phyloP scores from a whole-genome alignment of 1,284 basidiomycete genomes.

The Hymenochaete sp. region DNA sequence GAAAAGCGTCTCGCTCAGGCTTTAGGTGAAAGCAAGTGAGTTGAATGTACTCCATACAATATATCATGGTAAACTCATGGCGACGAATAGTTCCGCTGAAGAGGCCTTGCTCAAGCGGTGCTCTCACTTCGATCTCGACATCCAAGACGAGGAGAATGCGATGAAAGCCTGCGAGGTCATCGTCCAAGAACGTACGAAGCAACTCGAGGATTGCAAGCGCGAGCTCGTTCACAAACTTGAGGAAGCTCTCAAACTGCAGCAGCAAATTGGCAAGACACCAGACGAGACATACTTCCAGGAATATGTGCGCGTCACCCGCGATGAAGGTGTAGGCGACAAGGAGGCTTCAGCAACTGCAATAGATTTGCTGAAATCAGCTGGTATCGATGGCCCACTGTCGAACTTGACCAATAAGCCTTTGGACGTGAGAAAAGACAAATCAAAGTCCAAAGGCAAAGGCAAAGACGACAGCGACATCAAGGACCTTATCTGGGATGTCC shows the following conservation, averaged over 20 bases:
- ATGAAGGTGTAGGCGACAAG: conserved; percentile 65
- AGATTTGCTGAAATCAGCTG: conserved; percentile 53
- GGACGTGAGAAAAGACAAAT: conserved; percentile 24
- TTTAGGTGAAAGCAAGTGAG: conserved; percentile 81
- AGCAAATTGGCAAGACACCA: conserved; percentile 50
- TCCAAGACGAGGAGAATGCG: conserved; percentile 63
- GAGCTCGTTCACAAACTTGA: conserved; percentile 65
- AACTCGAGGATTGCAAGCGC: conserved; percentile 70
- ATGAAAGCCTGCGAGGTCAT: conserved; percentile 92
- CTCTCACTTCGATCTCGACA: conserved; percentile 87
- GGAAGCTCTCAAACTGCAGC: conserved; percentile 58
- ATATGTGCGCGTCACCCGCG: conserved; percentile 58
- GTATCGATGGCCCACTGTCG: conserved; percentile 33
- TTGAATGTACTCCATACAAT: conserved; percentile 16
- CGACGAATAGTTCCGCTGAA: conserved; percentile 71
- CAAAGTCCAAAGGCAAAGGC: conserved; percentile 40
- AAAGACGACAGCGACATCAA: conserved; percentile 46
- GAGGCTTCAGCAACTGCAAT: conserved; percentile 60
- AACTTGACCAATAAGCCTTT: conserved; percentile 23
- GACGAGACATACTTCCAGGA: conserved; percentile 75
- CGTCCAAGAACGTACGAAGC: conserved; percentile 69
- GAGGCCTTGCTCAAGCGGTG: conserved; percentile 89
- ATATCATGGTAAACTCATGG: conserved; percentile 16
- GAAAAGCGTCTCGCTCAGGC: conserved; percentile 82
- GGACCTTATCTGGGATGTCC: conserved; percentile 71